These are phyloP conservation scores for Bipolaris bicolor DNA, from an alignment of 2,329 filamentous ascomycete genomes.

Conservation along the genomic window DNA sequence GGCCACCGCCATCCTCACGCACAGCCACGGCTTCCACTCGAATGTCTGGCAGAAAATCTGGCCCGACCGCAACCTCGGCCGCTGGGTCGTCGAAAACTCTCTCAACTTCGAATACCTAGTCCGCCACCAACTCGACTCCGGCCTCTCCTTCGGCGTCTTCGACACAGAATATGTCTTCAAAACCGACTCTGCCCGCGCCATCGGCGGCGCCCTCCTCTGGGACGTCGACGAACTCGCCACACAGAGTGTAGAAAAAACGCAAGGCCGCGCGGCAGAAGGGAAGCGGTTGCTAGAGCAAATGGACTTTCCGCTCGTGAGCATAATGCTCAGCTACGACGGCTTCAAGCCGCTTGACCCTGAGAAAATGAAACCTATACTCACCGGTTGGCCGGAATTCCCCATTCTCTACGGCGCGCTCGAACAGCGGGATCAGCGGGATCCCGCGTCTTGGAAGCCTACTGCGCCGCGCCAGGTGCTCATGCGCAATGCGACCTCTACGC, in stretches of 20 bases:
- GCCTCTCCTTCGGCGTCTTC: slow-evolving; percentile 49
- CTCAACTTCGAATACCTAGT: slow-evolving; percentile 35
- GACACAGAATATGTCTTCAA: slow-evolving; percentile 50
- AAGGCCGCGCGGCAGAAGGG: slow-evolving; percentile 29
- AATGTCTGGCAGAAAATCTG: slow-evolving; percentile 37
- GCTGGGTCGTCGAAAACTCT: slow-evolving; percentile 16
- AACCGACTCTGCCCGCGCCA: slow-evolving; percentile 33
- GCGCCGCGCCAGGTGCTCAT: slow-evolving; percentile 40
- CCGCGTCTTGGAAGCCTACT: slow-evolving; percentile 36
- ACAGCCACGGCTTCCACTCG: slow-evolving; percentile 42
- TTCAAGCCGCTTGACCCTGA: slow-evolving; percentile 32
- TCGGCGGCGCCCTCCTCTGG: slow-evolving; percentile 38
- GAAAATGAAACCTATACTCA: slow-evolving; percentile 32
- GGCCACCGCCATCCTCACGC: slow-evolving; percentile 39
- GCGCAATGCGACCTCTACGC: slow-evolving; percentile 48
- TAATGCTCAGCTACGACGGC: slow-evolving; percentile 47
- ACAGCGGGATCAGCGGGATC: slow-evolving; percentile 29
- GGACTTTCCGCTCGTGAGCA: slow-evolving; percentile 50
- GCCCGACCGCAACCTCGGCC: slow-evolving; percentile 26
- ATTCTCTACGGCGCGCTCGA: slow-evolving; percentile 30
- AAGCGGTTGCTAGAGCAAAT: slow-evolving; percentile 40
- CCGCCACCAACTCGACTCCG: slow-evolving; percentile 43
- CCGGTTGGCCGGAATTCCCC: slow-evolving; percentile 32
- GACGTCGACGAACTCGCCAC: slow-evolving; percentile 21
- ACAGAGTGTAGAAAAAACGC: slow-evolving; percentile 18